A percentile compares a stretch with the other conserved stretches of the same genome.
Evolutionary conservation across 208 protist genomes (phyloP).

Genomic region (Wallacemonas sp.): DNA sequence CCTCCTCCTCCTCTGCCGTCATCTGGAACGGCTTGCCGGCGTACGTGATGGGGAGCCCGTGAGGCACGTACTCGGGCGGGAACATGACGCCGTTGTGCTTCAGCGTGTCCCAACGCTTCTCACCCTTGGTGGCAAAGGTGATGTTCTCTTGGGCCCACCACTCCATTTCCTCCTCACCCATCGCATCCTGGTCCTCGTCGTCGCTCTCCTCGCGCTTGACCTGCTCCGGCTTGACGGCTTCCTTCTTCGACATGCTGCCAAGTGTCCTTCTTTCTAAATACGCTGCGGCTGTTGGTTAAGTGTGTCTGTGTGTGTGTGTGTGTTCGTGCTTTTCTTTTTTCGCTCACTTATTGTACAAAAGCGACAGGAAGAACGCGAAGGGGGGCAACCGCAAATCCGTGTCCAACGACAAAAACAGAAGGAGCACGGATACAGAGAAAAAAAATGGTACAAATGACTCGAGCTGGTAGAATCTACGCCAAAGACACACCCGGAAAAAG

Average conservation of each 20-base stretch:
- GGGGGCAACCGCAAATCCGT: no score
- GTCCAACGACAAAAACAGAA: conserved; percentile 10
- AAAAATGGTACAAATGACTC: neutral
- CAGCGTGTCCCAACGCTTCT: conserved; percentile 95
- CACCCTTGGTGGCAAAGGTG: conserved; percentile 61
- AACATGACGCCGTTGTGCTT: conserved; percentile 98
- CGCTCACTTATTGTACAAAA: no score
- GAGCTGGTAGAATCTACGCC: neutral
- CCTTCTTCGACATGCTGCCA: conserved; percentile 28
- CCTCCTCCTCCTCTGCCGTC: conserved; percentile 96
- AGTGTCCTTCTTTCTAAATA: no score
- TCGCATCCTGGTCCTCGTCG: conserved; percentile 52
- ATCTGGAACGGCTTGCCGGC: conserved; percentile 93
- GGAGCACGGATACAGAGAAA: conserved; percentile 8
- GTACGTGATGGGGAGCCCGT: conserved; percentile 96
- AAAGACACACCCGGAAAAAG: conserved; percentile 6
- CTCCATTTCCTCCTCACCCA: conserved; percentile 57
- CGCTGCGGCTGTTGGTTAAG: no score
- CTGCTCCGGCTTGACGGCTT: conserved; percentile 28
- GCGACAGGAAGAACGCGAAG: no score
- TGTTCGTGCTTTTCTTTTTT: no score
- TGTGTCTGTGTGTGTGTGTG: no score
- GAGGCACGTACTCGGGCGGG: conserved; percentile 95
- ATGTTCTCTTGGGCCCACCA: conserved; percentile 90
- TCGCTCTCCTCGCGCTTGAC: conserved; percentile 32